phyloP scores from a whole-genome alignment of 2,329 filamentous ascomycete genomes.

The Phoma herbarum region DNA sequence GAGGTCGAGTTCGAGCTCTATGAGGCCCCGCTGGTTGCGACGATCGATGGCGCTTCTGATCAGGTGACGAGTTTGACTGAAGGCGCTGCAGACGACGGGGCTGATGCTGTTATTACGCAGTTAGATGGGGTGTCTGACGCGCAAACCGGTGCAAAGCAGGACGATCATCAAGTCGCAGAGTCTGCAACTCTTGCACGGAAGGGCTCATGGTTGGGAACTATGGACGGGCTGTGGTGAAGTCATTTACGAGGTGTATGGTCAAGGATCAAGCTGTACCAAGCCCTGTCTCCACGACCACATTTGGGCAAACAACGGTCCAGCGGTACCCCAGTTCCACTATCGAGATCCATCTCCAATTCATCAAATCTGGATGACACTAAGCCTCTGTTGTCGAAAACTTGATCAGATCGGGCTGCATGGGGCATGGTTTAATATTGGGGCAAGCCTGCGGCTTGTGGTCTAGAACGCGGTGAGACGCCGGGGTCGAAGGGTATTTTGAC shows the following conservation, averaged over 20 bases:
- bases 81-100: not conserved
- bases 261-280: not conserved
- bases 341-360: not conserved
- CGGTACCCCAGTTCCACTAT: conserved; percentile 7
- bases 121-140: not conserved
- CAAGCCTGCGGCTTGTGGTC: conserved; percentile 4
- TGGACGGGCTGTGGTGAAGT: conserved; percentile 1
- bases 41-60: not conserved
- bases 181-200: not conserved
- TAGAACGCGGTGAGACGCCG: conserved; percentile 9
- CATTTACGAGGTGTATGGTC: not conserved
- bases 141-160: not conserved
- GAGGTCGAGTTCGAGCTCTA: not conserved
- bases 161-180: not conserved
- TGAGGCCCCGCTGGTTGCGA: not conserved
- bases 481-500: conserved; percentile 11
- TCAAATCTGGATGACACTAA: conserved; percentile 1
- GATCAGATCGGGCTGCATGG: conserved; percentile 5
- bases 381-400: not conserved
- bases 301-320: conserved; percentile 5
- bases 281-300: not conserved
- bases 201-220: not conserved
- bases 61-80: not conserved
- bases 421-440: conserved; percentile 15
- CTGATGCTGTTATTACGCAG: not conserved